phyloP scores from a whole-genome alignment of 371 early-diverging fungal species.

The Dinochytrium kinnereticum region DNA sequence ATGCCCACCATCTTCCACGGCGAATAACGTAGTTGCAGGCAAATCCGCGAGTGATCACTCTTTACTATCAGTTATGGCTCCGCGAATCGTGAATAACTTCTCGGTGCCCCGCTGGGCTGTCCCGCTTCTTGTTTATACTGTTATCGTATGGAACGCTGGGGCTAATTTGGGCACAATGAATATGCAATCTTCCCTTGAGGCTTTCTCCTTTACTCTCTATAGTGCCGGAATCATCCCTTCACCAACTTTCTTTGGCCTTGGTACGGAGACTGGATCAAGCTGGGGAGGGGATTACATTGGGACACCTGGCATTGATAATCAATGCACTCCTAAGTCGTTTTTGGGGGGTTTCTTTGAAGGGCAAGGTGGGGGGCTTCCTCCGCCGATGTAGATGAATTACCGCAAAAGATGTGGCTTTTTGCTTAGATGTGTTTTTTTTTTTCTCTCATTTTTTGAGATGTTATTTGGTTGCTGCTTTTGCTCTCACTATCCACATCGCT shows the following conservation, averaged over 20 bases:
- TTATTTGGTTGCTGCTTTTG: no score
- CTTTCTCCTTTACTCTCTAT: not conserved
- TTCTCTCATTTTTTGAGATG: no score
- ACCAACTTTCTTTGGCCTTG: not conserved
- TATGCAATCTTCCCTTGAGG: not conserved
- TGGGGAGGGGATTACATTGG: not conserved
- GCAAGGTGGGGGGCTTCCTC: not conserved
- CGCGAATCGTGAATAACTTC: no score
- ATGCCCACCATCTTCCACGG: no score
- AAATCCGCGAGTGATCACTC: no score
- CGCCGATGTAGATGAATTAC: no score
- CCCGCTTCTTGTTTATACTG: not conserved
- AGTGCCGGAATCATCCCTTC: not conserved
- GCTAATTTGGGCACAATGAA: not conserved
- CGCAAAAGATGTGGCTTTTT: no score
- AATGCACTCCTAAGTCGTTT: not conserved
- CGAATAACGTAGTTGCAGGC: no score
- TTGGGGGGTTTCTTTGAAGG: not conserved
- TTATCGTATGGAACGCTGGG: not conserved
- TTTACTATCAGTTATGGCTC: no score
- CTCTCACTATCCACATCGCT: no score
- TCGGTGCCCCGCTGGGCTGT: slow-evolving; percentile 1
- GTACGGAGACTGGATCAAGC: not conserved
- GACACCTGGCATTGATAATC: not conserved
- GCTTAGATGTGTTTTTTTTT: no score